Percentiles rank a stretch among this genome's conserved stretches.
Conservation (phyloP, 2,329 filamentous ascomycete species). For the Colletotrichum orchidophilum region DNA sequence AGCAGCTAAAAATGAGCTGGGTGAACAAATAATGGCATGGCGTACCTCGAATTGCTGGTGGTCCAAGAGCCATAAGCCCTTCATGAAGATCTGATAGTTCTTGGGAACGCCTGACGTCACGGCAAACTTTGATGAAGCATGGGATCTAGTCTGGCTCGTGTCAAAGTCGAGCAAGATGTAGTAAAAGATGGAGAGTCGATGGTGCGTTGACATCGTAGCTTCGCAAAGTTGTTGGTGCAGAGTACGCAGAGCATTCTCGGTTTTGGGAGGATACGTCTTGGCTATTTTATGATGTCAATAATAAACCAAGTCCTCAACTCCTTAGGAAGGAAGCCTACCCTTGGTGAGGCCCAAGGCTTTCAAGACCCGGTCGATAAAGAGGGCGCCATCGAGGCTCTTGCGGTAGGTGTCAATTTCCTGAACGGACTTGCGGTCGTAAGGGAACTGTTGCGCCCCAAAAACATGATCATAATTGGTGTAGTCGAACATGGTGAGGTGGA, state of each 20-base stretch:
- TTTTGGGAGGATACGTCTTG: conserved; percentile 79
- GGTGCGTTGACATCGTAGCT: conserved; percentile 71
- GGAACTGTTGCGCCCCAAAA: conserved; percentile 69
- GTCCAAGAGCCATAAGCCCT: conserved; percentile 85
- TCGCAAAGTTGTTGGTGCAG: conserved; percentile 77
- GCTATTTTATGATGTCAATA: conserved; percentile 44
- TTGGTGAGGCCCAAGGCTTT: conserved; percentile 74
- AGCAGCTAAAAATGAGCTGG: not conserved
- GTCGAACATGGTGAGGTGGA: conserved; percentile 62
- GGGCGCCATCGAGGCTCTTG: conserved; percentile 72
- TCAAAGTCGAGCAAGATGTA: conserved; percentile 84
- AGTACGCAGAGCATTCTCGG: conserved; percentile 71
- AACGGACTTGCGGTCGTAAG: conserved; percentile 69
- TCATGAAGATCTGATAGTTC: conserved; percentile 83
- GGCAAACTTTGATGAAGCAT: conserved; percentile 67
- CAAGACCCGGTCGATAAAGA: conserved; percentile 85
- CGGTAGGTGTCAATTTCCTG: conserved; percentile 74
- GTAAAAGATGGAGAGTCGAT: conserved; percentile 85
- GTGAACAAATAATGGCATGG: too few species aligned
- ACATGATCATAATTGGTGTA: conserved; percentile 74
- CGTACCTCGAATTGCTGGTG: conserved; percentile 71
- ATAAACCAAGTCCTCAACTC: not conserved
- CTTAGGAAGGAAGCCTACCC: conserved; percentile 55
- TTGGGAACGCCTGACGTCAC: conserved; percentile 72
- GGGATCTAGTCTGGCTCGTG: conserved; percentile 58